phyloP scores from a whole-genome alignment of 495 filamentous ascomycete genomes.

The Arthonia radiata region DNA sequence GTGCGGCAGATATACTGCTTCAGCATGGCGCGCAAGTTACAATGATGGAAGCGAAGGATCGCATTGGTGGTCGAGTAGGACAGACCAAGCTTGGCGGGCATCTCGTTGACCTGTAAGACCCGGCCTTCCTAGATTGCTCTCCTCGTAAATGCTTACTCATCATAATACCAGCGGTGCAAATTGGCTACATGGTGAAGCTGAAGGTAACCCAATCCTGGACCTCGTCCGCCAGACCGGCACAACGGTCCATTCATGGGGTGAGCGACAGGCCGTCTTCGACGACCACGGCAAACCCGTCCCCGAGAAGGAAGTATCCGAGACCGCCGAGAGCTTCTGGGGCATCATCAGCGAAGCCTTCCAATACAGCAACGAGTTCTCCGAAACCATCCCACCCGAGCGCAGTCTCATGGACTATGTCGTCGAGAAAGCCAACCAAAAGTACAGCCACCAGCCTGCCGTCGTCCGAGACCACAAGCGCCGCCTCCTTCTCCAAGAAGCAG shows the following conservation, averaged over 20 bases:
- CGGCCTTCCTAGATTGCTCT: neutral
- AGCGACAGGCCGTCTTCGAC: conserved; percentile 31
- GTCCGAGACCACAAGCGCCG: conserved; percentile 25
- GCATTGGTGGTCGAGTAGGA: conserved; percentile 57
- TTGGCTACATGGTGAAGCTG: conserved; percentile 76
- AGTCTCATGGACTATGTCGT: conserved; percentile 62
- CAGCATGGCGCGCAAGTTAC: conserved; percentile 61
- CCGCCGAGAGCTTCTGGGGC: conserved; percentile 46
- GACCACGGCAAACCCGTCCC: conserved; percentile 33
- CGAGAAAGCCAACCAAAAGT: conserved; percentile 20
- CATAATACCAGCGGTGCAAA: conserved; percentile 44
- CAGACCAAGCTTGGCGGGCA: conserved; percentile 13
- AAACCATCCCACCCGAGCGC: conserved; percentile 33
- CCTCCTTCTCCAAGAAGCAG: conserved; percentile 34
- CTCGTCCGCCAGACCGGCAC: conserved; percentile 49
- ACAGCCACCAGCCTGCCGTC: conserved; percentile 24
- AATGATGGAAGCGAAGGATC: conserved; percentile 60
- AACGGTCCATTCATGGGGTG: conserved; percentile 29
- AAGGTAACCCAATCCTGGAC: conserved; percentile 55
- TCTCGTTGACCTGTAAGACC: conserved; percentile 24
- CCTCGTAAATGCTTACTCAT: conserved; percentile 1
- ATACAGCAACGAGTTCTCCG: conserved; percentile 43
- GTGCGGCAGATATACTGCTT: conserved; percentile 62
- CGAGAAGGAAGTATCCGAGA: conserved; percentile 22
- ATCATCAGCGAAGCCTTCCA: conserved; percentile 56